Conservation (phyloP, 805 yeast species). For the Candida lessepsii region DNA sequence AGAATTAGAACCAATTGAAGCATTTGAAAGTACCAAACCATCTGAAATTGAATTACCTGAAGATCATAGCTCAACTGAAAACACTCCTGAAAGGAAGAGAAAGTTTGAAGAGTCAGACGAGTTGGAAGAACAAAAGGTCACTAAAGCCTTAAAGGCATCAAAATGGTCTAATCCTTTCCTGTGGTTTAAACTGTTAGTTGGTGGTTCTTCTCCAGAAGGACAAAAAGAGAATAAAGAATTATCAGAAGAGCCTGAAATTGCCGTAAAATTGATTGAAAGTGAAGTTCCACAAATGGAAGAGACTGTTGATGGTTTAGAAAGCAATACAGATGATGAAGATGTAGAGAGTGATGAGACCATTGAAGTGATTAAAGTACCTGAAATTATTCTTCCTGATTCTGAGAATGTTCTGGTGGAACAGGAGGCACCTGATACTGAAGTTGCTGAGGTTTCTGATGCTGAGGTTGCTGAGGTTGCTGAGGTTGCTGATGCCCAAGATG, state of each 20-base stretch:
- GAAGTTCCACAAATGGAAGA: slow-evolving; percentile 2
- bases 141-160: too few species aligned
- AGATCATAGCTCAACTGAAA: too few species aligned
- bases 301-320: neutral
- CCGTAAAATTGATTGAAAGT: neutral
- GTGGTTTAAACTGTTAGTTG: too few species aligned
- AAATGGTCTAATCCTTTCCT: too few species aligned
- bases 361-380: slow-evolving; percentile 1
- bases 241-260: neutral
- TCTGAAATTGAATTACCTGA: too few species aligned
- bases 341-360: neutral
- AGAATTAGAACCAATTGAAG: neutral
- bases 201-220: too few species aligned
- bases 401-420: neutral
- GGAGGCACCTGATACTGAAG: neutral
- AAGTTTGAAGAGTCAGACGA: too few species aligned
- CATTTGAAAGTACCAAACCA: neutral
- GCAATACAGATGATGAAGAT: neutral
- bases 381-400: neutral
- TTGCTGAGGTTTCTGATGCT: neutral
- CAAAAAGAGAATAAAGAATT: neutral
- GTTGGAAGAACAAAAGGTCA: too few species aligned
- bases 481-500: slow-evolving; percentile 1
- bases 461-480: neutral
- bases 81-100: too few species aligned